Percentiles rank a stretch among this genome's conserved stretches.
phyloP scores from a whole-genome alignment of 2,329 filamentous ascomycete species.

The Macrophomina pseudophaseolina region DNA sequence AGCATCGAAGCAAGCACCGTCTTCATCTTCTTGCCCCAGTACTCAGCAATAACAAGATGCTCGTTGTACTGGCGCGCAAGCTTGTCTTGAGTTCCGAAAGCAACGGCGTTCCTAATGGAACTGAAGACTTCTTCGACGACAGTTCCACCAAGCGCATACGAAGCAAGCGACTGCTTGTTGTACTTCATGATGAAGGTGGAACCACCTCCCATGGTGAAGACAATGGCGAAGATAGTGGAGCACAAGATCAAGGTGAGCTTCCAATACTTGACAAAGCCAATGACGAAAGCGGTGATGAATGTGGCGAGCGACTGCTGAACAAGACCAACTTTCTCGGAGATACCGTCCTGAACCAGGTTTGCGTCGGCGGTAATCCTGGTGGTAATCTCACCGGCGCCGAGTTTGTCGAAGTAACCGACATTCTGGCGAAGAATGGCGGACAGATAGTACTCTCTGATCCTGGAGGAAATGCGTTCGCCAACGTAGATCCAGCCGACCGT shows the following conservation, averaged over 20 bases:
- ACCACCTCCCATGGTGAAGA: constrained; percentile 73
- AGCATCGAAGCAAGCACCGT: constrained; percentile 76
- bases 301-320: constrained; percentile 41
- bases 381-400: constrained; percentile 91
- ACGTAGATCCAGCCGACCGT: constrained; percentile 86
- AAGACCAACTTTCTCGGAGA: constrained; percentile 53
- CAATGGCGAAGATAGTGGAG: constrained; percentile 79
- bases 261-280: constrained; percentile 91
- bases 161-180: constrained; percentile 76
- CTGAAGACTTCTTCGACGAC: constrained; percentile 94
- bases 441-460: constrained; percentile 63
- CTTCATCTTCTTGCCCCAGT: constrained; percentile 78
- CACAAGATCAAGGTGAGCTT: constrained; percentile 86
- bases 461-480: constrained; percentile 50
- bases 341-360: constrained; percentile 90
- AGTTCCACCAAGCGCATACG: constrained; percentile 83
- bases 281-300: constrained; percentile 87
- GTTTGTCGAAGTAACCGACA: constrained; percentile 67
- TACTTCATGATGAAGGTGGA: constrained; percentile 76
- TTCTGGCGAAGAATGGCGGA: constrained; percentile 54
- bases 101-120: constrained; percentile 88
- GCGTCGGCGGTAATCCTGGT: constrained; percentile 94
- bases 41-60: constrained; percentile 75
- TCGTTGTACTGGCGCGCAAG: constrained; percentile 84
- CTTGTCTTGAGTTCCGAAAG: constrained; percentile 91